phyloP scores from a whole-genome alignment of 495 filamentous ascomycete genomes.

The Thermothielavioides terrestris region DNA sequence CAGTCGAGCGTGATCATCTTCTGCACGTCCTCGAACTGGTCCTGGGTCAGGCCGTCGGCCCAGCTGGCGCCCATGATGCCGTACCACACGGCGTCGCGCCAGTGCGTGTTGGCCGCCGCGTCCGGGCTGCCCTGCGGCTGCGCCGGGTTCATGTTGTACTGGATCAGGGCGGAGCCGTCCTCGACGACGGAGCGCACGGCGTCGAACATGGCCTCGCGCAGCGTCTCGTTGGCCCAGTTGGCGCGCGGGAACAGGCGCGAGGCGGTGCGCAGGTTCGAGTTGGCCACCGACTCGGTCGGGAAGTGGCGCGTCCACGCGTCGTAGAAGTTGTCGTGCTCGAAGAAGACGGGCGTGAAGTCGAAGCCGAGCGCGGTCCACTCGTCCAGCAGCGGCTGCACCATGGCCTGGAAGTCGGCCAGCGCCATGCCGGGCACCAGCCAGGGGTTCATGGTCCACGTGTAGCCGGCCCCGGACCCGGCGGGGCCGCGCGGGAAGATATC shows the following conservation, averaged over 20 bases:
- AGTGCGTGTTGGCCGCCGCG: conserved; percentile 16
- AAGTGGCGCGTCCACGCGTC: conserved; percentile 14
- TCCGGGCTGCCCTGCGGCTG: conserved; percentile 6
- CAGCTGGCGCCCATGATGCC: conserved; percentile 10
- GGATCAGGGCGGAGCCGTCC: conserved; percentile 14
- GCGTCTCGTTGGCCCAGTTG: conserved; percentile 11
- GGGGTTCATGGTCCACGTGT: conserved; percentile 13
- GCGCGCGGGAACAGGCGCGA: conserved; percentile 34
- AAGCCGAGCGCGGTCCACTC: conserved; percentile 31
- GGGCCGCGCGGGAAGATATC: conserved; percentile 8
- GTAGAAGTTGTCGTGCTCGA: conserved; percentile 17
- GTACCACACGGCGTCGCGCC: conserved; percentile 17
- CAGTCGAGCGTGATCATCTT: conserved; percentile 23
- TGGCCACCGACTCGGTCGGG: conserved; percentile 12
- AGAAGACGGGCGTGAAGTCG: conserved; percentile 19
- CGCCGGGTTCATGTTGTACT: conserved; percentile 17
- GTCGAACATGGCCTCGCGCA: conserved; percentile 15
- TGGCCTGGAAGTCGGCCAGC: conserved; percentile 14
- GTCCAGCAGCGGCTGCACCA: conserved; percentile 32
- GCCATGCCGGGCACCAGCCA: conserved; percentile 17
- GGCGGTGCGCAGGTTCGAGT: conserved; percentile 24
- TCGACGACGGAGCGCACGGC: conserved; percentile 14
- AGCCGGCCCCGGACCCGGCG: conserved; percentile 3
- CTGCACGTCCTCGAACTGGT: conserved; percentile 5
- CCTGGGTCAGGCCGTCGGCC: background rate